Evolutionary conservation across 768 basidiomycete species (phyloP), one percentile per base, ranked within the genome.

Genomic region (Podaxis sp.): DNA sequence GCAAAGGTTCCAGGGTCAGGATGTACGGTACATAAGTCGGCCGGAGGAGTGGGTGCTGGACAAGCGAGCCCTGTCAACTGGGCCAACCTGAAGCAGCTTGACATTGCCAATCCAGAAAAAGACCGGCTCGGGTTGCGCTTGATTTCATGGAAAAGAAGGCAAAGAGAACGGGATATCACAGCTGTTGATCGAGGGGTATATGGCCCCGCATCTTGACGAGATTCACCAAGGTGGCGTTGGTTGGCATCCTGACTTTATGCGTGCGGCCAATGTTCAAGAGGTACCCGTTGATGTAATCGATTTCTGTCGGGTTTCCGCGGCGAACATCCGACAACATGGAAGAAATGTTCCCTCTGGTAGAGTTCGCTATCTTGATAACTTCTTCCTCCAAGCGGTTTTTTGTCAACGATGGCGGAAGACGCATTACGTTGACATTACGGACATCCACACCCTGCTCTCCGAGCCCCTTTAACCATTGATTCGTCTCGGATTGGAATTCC

Each of bases 241-340:
- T 77, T 4, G 85, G 84, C 68, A 87, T 89, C 16, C 73, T 71
- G 32, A 94, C 75, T 5, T 76, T 73, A 65, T 88, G 81, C 40
- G 77, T 71, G 50, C 73, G 65, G 25, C 89, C 95, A 6, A 93
- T 73, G 6, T 75, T 73, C 28, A 86, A 68, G 52, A 98, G 71
- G 70, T 94, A 92, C 4, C 95, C 95, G 62, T 91, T 94, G 66
- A 97, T 77, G 66, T 76, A 91, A 16, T 89, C 83, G 23, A 98
- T 81, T 74, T 98, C 95, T 0, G 93, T 95, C 4, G 68, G 62
- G 55, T 76, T 75, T 46, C 87, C 87, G 35, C 73, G 72, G 63
- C 79, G 80, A 28, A 95, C 71, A 68, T 96, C 93, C 14, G 77
- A 70, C 16, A 94, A 77, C 84, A 93, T 97, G 14, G 89, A 91